A percentile compares a stretch with the other conserved stretches of the same genome.
These are phyloP conservation scores for Pyracantha coccinea DNA, from an alignment of 331 rosid species.

Conservation along the genomic window DNA sequence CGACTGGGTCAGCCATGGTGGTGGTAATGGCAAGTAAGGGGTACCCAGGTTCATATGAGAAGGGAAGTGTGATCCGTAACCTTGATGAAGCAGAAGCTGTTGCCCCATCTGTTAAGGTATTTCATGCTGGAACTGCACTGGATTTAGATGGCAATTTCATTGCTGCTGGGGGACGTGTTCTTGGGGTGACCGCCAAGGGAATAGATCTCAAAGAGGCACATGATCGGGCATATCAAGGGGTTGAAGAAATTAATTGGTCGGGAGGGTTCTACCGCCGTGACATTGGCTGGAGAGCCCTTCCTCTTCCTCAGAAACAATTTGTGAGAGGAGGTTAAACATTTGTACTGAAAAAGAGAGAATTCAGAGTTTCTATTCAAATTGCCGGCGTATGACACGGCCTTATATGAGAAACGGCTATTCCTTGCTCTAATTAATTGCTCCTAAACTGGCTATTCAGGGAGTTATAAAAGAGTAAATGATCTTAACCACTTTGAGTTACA, in stretches of 20 bases:
- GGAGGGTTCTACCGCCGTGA: constrained; percentile 88
- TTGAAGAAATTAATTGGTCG: constrained; percentile 63
- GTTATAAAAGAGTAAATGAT: no score
- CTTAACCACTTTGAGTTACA: no score
- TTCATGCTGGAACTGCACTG: constrained; percentile 88
- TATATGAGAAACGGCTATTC: not conserved
- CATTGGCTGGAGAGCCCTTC: constrained; percentile 98
- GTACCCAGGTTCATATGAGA: constrained; percentile 75
- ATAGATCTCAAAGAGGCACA: constrained; percentile 71
- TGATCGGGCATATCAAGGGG: constrained; percentile 63
- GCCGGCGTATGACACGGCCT: no score
- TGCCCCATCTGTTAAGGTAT: constrained; percentile 65
- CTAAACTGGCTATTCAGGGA: no score
- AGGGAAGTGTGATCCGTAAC: constrained; percentile 71
- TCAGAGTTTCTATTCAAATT: no score
- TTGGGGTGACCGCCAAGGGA: constrained; percentile 87
- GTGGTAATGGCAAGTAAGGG: constrained; percentile 99
- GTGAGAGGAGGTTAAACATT: constrained; percentile 24
- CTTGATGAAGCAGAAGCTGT: constrained; percentile 71
- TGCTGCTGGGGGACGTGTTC: constrained; percentile 87
- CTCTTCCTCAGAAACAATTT: constrained; percentile 54
- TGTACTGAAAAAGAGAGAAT: no score
- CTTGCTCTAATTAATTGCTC: no score
- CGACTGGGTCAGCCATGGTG: constrained; percentile 87
- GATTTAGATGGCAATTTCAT: constrained; percentile 60